Evolutionary conservation across 495 filamentous ascomycete genomes (phyloP).

Genomic region (Penicillium daleae): DNA sequence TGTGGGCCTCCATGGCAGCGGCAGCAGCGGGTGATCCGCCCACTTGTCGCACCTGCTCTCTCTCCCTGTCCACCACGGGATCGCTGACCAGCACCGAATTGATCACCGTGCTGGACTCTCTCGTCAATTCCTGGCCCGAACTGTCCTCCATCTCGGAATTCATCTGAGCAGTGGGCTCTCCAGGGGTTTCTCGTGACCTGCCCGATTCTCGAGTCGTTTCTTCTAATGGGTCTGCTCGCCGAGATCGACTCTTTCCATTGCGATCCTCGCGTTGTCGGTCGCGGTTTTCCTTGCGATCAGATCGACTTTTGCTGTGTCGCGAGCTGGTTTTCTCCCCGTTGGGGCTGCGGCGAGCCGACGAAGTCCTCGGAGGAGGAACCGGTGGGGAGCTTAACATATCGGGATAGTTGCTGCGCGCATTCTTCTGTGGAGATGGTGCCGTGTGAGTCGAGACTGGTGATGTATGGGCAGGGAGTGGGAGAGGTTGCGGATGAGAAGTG

Average conservation of each 20-base stretch:
- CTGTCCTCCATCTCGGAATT: conserved; percentile 33
- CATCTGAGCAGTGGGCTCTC: conserved; percentile 18
- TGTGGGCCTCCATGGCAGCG: conserved; percentile 50
- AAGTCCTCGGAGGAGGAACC: conserved; percentile 49
- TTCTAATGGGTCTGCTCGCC: conserved; percentile 38
- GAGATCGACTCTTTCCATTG: conserved; percentile 40
- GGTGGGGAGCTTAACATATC: conserved; percentile 47
- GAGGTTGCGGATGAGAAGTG: conserved; percentile 41
- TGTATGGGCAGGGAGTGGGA: conserved; percentile 40
- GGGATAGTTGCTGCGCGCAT: conserved; percentile 41
- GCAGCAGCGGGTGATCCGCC: conserved; percentile 61
- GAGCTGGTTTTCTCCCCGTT: conserved; percentile 42
- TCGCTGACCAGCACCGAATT: conserved; percentile 79
- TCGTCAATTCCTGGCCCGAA: conserved; percentile 33
- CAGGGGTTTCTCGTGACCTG: conserved; percentile 21
- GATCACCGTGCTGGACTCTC: conserved; percentile 60
- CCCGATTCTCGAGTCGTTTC: conserved; percentile 29
- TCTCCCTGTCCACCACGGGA: conserved; percentile 74
- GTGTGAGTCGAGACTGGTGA: conserved; percentile 36
- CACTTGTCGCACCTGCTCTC: conserved; percentile 72
- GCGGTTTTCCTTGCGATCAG: conserved; percentile 36
- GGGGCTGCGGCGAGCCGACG: conserved; percentile 46
- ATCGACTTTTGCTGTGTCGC: conserved; percentile 39
- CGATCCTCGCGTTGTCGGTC: conserved; percentile 39
- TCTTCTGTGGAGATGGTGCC: conserved; percentile 36